phyloP scores from a whole-genome alignment of 2,329 filamentous ascomycete genomes.

The Paecilomyces dactylethromorphus region DNA sequence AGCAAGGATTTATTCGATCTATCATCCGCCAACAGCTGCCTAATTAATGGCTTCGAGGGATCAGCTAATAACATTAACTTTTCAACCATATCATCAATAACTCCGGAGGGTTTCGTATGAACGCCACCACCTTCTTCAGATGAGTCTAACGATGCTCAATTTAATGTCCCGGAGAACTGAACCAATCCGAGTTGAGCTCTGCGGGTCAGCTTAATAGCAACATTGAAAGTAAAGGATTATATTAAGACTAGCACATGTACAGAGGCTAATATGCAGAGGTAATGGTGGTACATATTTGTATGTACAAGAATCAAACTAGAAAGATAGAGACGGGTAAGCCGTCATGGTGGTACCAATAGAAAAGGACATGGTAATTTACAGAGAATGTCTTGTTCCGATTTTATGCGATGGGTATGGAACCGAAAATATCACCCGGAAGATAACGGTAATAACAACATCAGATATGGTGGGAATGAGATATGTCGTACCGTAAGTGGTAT shows the following conservation, averaged over 20 bases:
- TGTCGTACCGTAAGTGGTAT: not conserved
- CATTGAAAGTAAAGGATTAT: too few species aligned
- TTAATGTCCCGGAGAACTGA: too few species aligned
- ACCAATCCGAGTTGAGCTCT: too few species aligned
- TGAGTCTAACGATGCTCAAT: too few species aligned
- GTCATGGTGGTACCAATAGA: not conserved
- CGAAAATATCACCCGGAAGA: constrained; percentile 3
- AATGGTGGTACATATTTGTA: not conserved
- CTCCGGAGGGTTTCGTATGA: too few species aligned
- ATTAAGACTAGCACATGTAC: not conserved
- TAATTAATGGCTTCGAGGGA: too few species aligned
- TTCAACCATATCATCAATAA: too few species aligned
- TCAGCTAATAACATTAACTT: too few species aligned
- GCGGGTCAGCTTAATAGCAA: too few species aligned
- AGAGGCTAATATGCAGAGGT: not conserved
- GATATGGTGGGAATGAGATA: not conserved
- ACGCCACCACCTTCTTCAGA: too few species aligned
- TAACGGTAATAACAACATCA: not conserved
- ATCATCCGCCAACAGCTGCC: too few species aligned
- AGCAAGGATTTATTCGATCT: too few species aligned
- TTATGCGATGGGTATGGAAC: not conserved
- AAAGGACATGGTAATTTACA: not conserved
- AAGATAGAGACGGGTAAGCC: not conserved
- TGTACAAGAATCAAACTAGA: not conserved
- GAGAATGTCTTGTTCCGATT: not conserved